phyloP scores from a whole-genome alignment of 106 monocot species.

The Agapanthus africanus region DNA sequence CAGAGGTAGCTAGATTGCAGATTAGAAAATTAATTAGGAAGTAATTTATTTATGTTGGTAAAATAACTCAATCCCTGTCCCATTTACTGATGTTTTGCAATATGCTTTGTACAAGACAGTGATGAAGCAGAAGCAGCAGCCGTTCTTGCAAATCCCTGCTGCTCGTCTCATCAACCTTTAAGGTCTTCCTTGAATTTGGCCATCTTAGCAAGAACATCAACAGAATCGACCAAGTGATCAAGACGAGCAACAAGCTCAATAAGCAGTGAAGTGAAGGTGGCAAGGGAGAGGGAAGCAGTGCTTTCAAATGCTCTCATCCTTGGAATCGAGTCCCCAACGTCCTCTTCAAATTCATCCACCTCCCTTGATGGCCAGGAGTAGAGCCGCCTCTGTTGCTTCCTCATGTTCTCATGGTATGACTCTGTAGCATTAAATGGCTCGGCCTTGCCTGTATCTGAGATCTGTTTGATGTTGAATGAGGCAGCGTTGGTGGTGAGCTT shows the following conservation, averaged over 20 bases:
- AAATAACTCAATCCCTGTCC: too few relatives aligned
- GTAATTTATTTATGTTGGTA: too few relatives aligned
- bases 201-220: constrained; percentile 51
- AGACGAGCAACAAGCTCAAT: constrained; percentile 83
- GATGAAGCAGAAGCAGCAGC: too few relatives aligned
- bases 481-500: constrained; percentile 9
- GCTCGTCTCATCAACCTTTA: too few relatives aligned
- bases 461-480: constrained; percentile 4
- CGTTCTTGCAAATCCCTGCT: too few relatives aligned
- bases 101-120: too few relatives aligned
- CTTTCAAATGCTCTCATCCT: constrained; percentile 69
- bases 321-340: constrained; percentile 23
- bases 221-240: constrained; percentile 76
- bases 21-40: too few relatives aligned
- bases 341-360: constrained; percentile 44
- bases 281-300: constrained; percentile 56
- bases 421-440: too few relatives aligned
- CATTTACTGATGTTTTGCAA: too few relatives aligned
- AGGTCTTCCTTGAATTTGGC: constrained; percentile 49
- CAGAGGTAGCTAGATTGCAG: too few relatives aligned
- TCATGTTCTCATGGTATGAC: constrained; percentile 58
- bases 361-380: constrained; percentile 75
- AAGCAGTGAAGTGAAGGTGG: constrained; percentile 68
- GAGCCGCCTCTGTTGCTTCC: constrained; percentile 56
- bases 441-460: background rate